A percentile compares a stretch with the other conserved stretches of the same genome.
These are phyloP conservation scores for Corchorus capsularis DNA, from an alignment of 345 rosid species.

Conservation along the genomic window DNA sequence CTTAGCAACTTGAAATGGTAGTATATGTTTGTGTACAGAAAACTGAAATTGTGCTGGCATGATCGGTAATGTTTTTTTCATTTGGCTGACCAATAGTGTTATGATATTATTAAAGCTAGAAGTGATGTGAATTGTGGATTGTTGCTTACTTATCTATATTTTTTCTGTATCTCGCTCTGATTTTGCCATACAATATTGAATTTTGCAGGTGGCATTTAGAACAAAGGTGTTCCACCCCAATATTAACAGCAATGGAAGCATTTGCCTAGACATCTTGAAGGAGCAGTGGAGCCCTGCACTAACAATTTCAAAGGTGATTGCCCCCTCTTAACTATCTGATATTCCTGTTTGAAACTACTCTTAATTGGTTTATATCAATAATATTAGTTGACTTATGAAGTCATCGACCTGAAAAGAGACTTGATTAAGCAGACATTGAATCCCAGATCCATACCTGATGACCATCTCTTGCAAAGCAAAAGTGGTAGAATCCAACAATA, in stretches of 20 bases:
- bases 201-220: constrained; percentile 82
- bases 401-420: background rate
- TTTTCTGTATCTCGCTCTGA: background rate
- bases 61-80: background rate
- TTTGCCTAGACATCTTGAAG: constrained; percentile 95
- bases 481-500: background rate
- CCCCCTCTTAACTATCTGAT: constrained; percentile 12
- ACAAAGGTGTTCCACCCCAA: constrained; percentile 95
- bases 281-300: constrained; percentile 99
- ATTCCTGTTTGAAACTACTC: constrained; percentile 1
- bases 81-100: background rate
- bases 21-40: background rate
- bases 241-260: constrained; percentile 95
- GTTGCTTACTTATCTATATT: background rate
- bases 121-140: background rate
- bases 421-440: background rate
- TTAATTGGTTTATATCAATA: too few relatives aligned
- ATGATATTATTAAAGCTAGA: background rate
- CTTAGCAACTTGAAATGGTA: background rate
- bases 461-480: background rate
- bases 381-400: background rate
- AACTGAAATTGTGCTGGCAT: background rate
- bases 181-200: background rate
- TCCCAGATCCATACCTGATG: background rate
- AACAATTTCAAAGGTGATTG: constrained; percentile 82